Evolutionary conservation across 352 stramenopile species (phyloP), one percentile per base, ranked within the genome.

Genomic region (Pythium guiyangense): DNA sequence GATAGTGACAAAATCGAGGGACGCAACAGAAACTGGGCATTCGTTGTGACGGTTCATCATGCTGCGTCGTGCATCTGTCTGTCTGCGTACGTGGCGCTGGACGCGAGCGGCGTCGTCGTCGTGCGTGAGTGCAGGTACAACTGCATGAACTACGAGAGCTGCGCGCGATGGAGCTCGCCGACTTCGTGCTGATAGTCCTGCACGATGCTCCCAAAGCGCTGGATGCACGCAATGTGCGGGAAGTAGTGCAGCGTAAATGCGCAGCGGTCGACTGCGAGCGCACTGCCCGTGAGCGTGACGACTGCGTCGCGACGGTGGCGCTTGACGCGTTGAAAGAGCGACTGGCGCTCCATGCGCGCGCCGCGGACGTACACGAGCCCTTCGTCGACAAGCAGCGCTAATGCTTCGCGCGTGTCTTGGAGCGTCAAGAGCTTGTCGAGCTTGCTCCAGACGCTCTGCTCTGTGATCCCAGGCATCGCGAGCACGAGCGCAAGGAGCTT

Each of bases 151-250:
- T n/a, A n/a, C n/a, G n/a, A n/a, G n/a, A 15, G 27, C 31, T 44
- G 15, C 20, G 26, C 57, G 45, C 62, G 61, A 40, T 62, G 56
- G 46, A 64, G 64, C 40, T 72, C 67, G 1, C 56, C 18, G 4
- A 70, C 58, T 46, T 88, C 75, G 56, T 82, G 75, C 48, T 88
- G 77, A 34, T 84, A 82, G 64, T 90, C 80, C 59, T 90, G 72
- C 6, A 89, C 71, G 49, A 90, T 86, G 52, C 66, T 85, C 47
- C 82, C 82, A 48, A 93, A 91, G 47, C 80, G 80, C 54, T 91
- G 80, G 48, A 93, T 77, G 70, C 83, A 90, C 54, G 91, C 73
- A 11, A 91, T 46, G 35, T 88, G 83, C 15, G 83, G 83, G 48
- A 93, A 93, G 54, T 90, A 91, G 62, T 90, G 77, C 44, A 88